Conservation (phyloP, 257 asterid species). For the Pogostemon cablin region DNA sequence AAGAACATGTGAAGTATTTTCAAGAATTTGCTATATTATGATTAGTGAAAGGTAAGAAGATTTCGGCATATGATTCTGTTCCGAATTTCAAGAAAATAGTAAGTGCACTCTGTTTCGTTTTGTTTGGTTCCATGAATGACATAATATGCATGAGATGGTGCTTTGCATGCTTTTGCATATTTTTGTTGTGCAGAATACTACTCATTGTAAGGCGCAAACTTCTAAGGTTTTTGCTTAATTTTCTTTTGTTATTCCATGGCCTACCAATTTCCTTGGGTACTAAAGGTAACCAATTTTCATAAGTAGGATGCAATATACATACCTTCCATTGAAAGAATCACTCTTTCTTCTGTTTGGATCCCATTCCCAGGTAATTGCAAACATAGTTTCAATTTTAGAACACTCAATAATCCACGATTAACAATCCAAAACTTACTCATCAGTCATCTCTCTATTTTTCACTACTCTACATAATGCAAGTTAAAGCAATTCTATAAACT, state of each 20-base stretch:
- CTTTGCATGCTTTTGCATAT: too few relatives aligned
- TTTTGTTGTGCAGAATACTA: too few relatives aligned
- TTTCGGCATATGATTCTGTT: not conserved
- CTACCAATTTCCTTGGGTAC: too few relatives aligned
- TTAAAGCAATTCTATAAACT: not conserved
- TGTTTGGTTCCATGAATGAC: too few relatives aligned
- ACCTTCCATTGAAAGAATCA: too few relatives aligned
- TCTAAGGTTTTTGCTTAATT: too few relatives aligned
- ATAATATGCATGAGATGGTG: too few relatives aligned
- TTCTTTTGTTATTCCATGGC: too few relatives aligned
- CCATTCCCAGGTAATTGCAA: not conserved
- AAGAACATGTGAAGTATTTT: not conserved
- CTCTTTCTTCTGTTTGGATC: not conserved
- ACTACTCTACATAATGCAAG: not conserved
- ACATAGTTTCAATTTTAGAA: not conserved
- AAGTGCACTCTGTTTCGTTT: too few relatives aligned
- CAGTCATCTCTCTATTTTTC: not conserved
- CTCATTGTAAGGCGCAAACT: too few relatives aligned
- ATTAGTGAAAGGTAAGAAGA: not conserved
- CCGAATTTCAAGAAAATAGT: constrained; percentile 2
- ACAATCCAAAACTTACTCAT: constrained; percentile 11
- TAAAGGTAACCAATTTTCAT: too few relatives aligned
- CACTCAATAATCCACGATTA: not conserved
- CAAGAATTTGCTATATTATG: not conserved
- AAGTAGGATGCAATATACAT: too few relatives aligned